Base-by-base conservation (phyloP, 129 eudicot genomes). In the Deinandra increscens region DNA sequence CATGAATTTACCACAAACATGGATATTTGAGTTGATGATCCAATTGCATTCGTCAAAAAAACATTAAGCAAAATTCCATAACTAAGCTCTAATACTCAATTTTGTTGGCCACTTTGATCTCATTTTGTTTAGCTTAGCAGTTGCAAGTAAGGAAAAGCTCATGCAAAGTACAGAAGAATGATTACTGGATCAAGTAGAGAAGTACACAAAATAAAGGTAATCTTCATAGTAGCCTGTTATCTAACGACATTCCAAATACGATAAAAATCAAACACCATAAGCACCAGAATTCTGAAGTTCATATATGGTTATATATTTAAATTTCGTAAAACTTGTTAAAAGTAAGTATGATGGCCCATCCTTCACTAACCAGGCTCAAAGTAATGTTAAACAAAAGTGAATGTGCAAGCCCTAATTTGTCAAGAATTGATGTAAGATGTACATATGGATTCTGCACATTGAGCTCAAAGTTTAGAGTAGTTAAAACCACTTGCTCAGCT, bases 401-500 rank as follows among this genome's bases (percentile, higher is more conserved):
- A 60, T 94, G 87, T 48, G 97, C 81, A 73, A 89, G 88, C 13
- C 99, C 99, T 75, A 94, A 68, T 62, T 94, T 94, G 63, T 85
- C 79, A 69, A 94, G 93, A 31, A 86, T 87, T 58, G 96, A 87
- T 65, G 91, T 83, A 50, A 94, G 84, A 74, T 96, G 82, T 11
- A 79, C 89, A 75, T 85, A 94, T 33, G 99, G 99, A 80, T 94
- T 97, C 78, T 94, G 88, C 86, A 94, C 97, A 43, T 66, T 83
- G 17, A 94, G 86, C 93, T 94, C 99, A 75, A 94, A 94, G 60
- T 89, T 87, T 26, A 94, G 76, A 34, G 97, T 94, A 15, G 97
- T 89, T 66, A 94, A 75, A 42, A 94, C 79, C 81, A 87, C 50
- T 73, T 90, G 88, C 80, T 94, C 99, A 70, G 99, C 96, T 78